Conservation (phyloP, 768 basidiomycete species). For the Russula earlei region DNA sequence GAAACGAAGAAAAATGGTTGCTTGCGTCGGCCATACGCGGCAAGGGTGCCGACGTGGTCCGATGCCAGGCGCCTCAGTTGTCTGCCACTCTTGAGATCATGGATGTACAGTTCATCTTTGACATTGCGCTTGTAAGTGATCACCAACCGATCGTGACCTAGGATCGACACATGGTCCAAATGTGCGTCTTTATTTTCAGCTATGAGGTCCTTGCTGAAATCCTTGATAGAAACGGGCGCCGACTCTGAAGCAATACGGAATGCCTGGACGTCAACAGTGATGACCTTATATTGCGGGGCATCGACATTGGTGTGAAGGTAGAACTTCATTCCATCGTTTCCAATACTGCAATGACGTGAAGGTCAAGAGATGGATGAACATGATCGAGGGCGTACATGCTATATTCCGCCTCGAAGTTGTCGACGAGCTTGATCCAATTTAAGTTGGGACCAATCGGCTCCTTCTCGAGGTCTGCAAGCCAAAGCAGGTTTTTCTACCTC, state of each 20-base stretch:
- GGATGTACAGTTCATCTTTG: constrained; percentile 71
- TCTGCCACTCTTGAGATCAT: constrained; percentile 42
- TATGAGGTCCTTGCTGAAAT: constrained; percentile 49
- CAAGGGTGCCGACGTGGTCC: constrained; percentile 59
- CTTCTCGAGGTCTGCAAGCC: constrained; percentile 58
- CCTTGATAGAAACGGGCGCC: constrained; percentile 25
- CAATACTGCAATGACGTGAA: constrained; percentile 35
- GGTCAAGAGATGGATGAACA: background rate
- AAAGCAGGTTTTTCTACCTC: constrained; percentile 58
- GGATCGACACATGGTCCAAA: constrained; percentile 39
- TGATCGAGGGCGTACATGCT: constrained; percentile 39
- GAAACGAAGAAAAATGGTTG: constrained; percentile 55
- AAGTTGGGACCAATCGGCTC: constrained; percentile 54
- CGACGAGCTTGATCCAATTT: constrained; percentile 61
- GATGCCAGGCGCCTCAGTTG: constrained; percentile 46
- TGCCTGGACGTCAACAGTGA: constrained; percentile 53
- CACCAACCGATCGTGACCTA: constrained; percentile 49
- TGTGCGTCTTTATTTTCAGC: constrained; percentile 58
- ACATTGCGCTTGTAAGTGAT: constrained; percentile 69
- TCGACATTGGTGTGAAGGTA: constrained; percentile 57
- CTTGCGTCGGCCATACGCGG: constrained; percentile 40
- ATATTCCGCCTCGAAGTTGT: constrained; percentile 62
- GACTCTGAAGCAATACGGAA: constrained; percentile 7
- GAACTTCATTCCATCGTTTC: constrained; percentile 52
- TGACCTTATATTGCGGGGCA: constrained; percentile 57